Percentiles rank a stretch among this genome's conserved stretches.
Conservation (phyloP, 768 basidiomycete genomes). For the Suillus lakei region DNA sequence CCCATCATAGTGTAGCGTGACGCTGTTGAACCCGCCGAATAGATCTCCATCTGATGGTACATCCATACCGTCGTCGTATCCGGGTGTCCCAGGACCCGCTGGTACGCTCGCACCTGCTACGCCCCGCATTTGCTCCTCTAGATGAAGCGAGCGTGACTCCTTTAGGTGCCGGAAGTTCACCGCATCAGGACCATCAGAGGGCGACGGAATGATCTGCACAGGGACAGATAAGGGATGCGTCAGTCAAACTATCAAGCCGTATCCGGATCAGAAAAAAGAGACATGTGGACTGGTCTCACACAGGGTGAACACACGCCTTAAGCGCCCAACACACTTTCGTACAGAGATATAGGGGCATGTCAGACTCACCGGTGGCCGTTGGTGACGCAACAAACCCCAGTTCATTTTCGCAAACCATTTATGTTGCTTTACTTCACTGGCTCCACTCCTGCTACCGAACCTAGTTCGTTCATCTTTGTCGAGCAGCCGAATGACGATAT, state of each 20-base stretch:
- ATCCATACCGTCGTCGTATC: constrained; percentile 50
- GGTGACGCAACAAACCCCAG: constrained; percentile 95
- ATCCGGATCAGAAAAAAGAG: constrained; percentile 13
- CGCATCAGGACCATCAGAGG: constrained; percentile 78
- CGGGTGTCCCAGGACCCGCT: constrained; percentile 42
- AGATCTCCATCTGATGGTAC: constrained; percentile 59
- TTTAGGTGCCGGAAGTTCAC: constrained; percentile 90
- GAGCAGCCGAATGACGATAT: constrained; percentile 82
- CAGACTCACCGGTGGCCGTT: constrained; percentile 83
- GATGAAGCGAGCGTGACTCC: constrained; percentile 89
- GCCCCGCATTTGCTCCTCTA: constrained; percentile 66
- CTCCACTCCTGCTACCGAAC: constrained; percentile 90
- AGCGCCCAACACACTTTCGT: constrained; percentile 3
- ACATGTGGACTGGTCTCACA: constrained; percentile 17
- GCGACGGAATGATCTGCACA: constrained; percentile 76
- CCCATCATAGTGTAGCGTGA: constrained; percentile 86
- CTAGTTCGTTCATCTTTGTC: constrained; percentile 92
- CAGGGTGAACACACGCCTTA: constrained; percentile 5
- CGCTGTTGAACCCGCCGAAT: constrained; percentile 88
- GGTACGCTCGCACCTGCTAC: constrained; percentile 36
- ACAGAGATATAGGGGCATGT: neutral
- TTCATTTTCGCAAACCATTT: constrained; percentile 97
- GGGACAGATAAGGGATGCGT: constrained; percentile 29
- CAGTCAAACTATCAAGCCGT: constrained; percentile 14
- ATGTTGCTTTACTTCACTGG: constrained; percentile 98